These are phyloP conservation scores for Crithidia fasciculata DNA, from an alignment of 208 protist species.

Conservation along the genomic window DNA sequence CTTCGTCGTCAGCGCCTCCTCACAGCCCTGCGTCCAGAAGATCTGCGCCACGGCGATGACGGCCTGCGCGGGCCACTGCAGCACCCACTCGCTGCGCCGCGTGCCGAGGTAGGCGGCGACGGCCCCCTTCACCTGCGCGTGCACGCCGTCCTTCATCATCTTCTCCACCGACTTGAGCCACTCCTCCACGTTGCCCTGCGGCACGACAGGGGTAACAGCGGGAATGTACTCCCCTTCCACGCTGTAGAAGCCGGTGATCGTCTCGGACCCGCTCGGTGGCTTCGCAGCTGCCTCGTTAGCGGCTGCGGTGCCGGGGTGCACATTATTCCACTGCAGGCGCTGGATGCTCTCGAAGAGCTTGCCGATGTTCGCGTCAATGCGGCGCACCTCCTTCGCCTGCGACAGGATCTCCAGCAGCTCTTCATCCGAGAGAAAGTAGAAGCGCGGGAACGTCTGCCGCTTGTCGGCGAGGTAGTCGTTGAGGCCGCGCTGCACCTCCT, in stretches of 20 bases:
- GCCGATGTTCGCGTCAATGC: constrained; percentile 95
- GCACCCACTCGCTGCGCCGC: constrained; percentile 86
- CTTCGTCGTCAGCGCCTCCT: constrained; percentile 79
- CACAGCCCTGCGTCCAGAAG: constrained; percentile 95
- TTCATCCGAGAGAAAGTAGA: constrained; percentile 95
- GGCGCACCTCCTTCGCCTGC: constrained; percentile 95
- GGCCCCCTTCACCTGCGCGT: constrained; percentile 73
- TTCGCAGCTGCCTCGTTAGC: background rate
- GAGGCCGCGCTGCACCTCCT: constrained; percentile 96
- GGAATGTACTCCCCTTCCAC: constrained; percentile 93
- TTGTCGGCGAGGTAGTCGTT: constrained; percentile 98
- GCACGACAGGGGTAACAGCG: constrained; percentile 82
- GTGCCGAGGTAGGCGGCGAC: constrained; percentile 72
- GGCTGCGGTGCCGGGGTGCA: background rate
- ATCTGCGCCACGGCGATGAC: constrained; percentile 94
- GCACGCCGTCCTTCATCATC: constrained; percentile 93
- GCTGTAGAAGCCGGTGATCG: constrained; percentile 94
- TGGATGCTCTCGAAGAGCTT: constrained; percentile 97
- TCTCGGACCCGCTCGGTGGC: constrained; percentile 8
- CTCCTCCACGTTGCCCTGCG: constrained; percentile 95
- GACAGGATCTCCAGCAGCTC: constrained; percentile 96
- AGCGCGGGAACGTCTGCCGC: constrained; percentile 93
- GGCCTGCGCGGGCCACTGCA: constrained; percentile 91
- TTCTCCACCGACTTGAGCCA: constrained; percentile 96
- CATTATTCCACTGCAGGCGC: constrained; percentile 78